Evolutionary conservation across 179 eudicot species (phyloP).

Genomic region (Silene noctiflora): DNA sequence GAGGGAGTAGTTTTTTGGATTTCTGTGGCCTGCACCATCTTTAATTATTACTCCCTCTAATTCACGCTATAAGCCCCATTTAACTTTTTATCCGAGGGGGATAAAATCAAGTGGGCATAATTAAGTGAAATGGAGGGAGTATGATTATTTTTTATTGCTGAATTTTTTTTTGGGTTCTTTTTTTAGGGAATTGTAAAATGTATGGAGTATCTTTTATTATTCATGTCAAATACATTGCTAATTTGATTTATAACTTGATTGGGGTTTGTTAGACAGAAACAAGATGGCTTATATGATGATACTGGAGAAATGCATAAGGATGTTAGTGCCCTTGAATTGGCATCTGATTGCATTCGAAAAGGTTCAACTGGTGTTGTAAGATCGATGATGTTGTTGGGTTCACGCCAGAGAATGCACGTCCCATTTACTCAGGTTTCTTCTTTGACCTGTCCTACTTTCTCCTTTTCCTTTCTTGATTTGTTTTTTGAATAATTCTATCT

Average conservation of each 20-base stretch:
- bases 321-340: slow-evolving; percentile 23
- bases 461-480: neutral
- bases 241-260: slow-evolving; percentile 10
- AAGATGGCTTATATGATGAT: slow-evolving; percentile 25
- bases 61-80: too few relatives aligned
- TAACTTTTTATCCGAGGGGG: neutral
- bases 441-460: slow-evolving; percentile 7
- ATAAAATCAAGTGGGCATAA: neutral
- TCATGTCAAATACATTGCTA: neutral
- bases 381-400: slow-evolving; percentile 75
- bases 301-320: slow-evolving; percentile 23
- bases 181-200: neutral
- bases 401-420: slow-evolving; percentile 69
- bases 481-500: slow-evolving; percentile 10
- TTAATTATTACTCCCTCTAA: too few relatives aligned
- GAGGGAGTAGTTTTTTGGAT: too few relatives aligned
- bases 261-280: slow-evolving; percentile 30
- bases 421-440: slow-evolving; percentile 80
- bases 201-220: slow-evolving; percentile 5
- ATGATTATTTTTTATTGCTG: neutral
- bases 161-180: neutral
- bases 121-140: neutral
- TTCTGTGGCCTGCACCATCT: neutral
- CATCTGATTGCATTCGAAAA: slow-evolving; percentile 42
- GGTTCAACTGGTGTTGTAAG: slow-evolving; percentile 72